Percentiles rank a stretch among this genome's conserved stretches.
Evolutionary conservation across 805 yeast species (phyloP).

Genomic region (Wickerhamomyces pijperi): DNA sequence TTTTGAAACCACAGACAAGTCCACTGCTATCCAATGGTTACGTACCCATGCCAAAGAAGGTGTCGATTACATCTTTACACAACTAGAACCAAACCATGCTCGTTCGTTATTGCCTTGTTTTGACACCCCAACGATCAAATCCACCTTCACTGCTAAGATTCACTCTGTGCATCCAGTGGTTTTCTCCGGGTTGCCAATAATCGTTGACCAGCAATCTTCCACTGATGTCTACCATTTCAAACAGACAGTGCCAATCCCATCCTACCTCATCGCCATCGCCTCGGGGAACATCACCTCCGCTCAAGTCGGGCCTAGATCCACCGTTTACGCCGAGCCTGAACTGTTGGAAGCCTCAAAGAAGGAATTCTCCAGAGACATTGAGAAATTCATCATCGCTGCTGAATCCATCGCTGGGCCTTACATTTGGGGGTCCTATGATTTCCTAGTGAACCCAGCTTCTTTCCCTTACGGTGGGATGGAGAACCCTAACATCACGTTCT

Average conservation of each 20-base stretch:
- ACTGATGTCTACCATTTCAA: constrained; percentile 33
- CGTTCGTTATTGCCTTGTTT: constrained; percentile 81
- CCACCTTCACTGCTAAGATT: constrained; percentile 47
- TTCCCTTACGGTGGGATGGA: constrained; percentile 94
- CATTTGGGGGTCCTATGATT: constrained; percentile 79
- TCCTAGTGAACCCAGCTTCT: constrained; percentile 65
- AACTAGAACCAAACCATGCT: constrained; percentile 87
- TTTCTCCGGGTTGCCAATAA: constrained; percentile 52
- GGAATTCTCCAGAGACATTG: constrained; percentile 77
- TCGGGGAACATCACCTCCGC: constrained; percentile 65
- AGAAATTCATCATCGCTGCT: constrained; percentile 66
- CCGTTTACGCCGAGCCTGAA: constrained; percentile 69
- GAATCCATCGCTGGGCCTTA: constrained; percentile 68
- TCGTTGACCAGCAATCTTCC: too few relatives aligned
- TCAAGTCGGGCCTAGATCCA: constrained; percentile 77
- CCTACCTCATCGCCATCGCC: constrained; percentile 76
- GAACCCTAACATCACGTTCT: constrained; percentile 83
- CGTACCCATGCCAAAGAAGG: constrained; percentile 61
- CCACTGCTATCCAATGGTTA: constrained; percentile 84
- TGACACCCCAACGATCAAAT: constrained; percentile 80
- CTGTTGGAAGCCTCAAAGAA: constrained; percentile 56
- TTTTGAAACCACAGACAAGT: constrained; percentile 61
- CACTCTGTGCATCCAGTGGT: constrained; percentile 59
- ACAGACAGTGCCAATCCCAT: constrained; percentile 79
- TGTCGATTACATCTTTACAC: constrained; percentile 52